Evolutionary conservation across 257 asterid species (phyloP).

Genomic region (Nicotiana attenuata): DNA sequence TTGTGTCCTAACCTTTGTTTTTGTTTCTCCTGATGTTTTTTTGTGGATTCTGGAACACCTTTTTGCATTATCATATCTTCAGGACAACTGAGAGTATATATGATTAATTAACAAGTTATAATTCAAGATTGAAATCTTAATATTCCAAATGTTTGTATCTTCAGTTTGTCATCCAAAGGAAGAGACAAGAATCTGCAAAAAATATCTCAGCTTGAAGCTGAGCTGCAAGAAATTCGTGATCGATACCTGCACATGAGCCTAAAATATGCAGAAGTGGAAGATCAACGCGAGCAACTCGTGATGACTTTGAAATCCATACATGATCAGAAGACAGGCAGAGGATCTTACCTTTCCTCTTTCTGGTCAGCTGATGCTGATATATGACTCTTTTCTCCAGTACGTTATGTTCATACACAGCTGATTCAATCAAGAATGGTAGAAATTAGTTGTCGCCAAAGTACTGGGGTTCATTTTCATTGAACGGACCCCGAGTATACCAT

Average conservation of each 20-base stretch:
- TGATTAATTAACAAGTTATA: neutral
- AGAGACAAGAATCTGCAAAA: neutral
- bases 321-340: conserved; percentile 1
- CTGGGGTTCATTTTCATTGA: neutral
- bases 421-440: neutral
- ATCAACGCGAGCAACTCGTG: conserved; percentile 39
- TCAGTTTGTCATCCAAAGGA: conserved; percentile 9
- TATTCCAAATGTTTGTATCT: no score
- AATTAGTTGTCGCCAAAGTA: neutral
- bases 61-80: neutral
- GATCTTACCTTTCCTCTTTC: neutral
- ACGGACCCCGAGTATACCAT: neutral
- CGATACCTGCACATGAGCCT: conserved; percentile 42
- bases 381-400: neutral
- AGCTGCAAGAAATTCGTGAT: conserved; percentile 39
- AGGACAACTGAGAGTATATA: neutral
- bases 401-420: neutral
- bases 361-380: neutral
- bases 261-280: conserved; percentile 46
- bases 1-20: neutral
- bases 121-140: neutral
- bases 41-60: neutral
- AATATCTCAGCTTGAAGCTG: conserved; percentile 26
- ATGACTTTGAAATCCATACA: conserved; percentile 32
- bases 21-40: neutral